Evolutionary conservation across 345 rosid species (phyloP).

Genomic region (Eutrema heterophyllum): DNA sequence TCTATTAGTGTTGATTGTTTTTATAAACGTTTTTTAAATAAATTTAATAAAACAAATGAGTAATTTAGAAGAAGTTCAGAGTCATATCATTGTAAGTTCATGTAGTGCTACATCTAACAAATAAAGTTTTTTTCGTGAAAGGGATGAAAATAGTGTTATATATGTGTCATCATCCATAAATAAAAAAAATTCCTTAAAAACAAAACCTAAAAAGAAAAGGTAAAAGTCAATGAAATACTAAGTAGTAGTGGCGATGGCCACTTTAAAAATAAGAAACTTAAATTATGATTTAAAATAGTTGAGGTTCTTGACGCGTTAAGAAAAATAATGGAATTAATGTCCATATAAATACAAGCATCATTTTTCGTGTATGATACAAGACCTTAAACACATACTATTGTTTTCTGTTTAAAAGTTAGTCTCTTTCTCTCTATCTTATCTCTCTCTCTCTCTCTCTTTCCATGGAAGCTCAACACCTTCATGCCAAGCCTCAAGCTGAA

Average conservation of each 20-base stretch:
- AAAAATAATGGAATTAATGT: background rate
- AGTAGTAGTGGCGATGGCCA: background rate
- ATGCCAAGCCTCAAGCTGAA: conserved; percentile 14
- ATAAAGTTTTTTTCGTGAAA: background rate
- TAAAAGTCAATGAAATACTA: background rate
- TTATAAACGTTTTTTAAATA: no score
- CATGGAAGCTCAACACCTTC: conserved; percentile 28
- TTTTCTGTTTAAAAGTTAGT: background rate
- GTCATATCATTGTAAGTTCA: background rate
- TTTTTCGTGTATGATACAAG: background rate
- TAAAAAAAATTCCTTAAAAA: background rate
- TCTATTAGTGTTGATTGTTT: no score
- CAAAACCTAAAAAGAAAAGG: background rate
- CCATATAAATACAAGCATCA: conserved; percentile 16
- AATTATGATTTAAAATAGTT: background rate
- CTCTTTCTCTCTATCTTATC: background rate
- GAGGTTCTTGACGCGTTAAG: background rate
- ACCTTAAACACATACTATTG: background rate
- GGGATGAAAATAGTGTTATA: background rate
- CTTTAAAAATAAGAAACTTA: background rate
- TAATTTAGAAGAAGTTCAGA: background rate
- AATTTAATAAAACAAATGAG: background rate
- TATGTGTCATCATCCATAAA: background rate
- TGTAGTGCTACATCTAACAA: background rate
- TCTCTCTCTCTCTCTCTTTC: background rate